phyloP scores from a whole-genome alignment of 768 basidiomycete genomes.

The Boletus rubropictus region DNA sequence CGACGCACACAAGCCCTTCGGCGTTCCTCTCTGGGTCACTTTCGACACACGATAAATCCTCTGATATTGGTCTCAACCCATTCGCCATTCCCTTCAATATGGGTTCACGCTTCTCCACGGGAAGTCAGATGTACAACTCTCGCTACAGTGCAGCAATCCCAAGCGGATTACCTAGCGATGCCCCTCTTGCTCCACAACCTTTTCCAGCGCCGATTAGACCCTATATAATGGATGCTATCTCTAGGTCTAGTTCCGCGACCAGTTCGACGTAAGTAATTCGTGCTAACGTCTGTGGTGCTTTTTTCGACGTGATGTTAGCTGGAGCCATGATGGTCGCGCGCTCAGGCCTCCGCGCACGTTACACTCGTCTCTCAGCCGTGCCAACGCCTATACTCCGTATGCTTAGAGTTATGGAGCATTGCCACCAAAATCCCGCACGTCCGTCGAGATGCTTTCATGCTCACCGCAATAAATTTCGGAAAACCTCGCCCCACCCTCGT shows the following conservation, averaged over 20 bases:
- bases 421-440: constrained; percentile 2
- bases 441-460: constrained; percentile 19
- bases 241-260: constrained; percentile 31
- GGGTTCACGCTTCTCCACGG: constrained; percentile 7
- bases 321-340: constrained; percentile 26
- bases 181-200: constrained; percentile 24
- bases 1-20: constrained; percentile 1
- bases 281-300: neutral
- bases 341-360: constrained; percentile 13
- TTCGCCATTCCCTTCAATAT: constrained; percentile 30
- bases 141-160: constrained; percentile 4
- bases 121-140: constrained; percentile 4
- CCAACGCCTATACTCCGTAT: constrained; percentile 20
- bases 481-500: constrained; percentile 6
- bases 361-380: constrained; percentile 11
- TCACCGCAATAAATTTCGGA: constrained; percentile 3
- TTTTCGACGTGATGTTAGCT: constrained; percentile 18
- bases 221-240: constrained; percentile 21
- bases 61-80: constrained; percentile 28
- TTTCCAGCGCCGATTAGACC: constrained; percentile 13
- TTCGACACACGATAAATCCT: constrained; percentile 10
- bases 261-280: constrained; percentile 27
- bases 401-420: constrained; percentile 10
- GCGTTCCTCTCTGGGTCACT: constrained; percentile 11
- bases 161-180: constrained; percentile 19